A percentile compares a stretch with the other conserved stretches of the same genome.
These are phyloP conservation scores for Leishmania tropica DNA, from an alignment of 208 protist genomes.

Conservation along the genomic window DNA sequence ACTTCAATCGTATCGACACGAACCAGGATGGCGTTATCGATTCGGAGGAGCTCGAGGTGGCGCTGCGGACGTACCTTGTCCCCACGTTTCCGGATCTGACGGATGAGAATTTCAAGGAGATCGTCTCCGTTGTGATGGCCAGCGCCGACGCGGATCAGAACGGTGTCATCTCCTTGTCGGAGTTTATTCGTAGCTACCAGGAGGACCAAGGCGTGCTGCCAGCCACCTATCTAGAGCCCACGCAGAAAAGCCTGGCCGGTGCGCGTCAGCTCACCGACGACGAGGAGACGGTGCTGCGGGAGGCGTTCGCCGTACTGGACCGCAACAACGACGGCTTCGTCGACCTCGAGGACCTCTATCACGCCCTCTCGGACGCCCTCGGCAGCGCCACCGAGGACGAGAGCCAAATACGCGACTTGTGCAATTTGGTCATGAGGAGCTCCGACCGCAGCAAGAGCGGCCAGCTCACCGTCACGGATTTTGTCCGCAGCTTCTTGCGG, in stretches of 20 bases:
- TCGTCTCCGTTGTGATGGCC: constrained; percentile 73
- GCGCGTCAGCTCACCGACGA: constrained; percentile 60
- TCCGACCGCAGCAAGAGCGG: constrained; percentile 54
- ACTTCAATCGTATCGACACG: constrained; percentile 69
- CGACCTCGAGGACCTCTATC: constrained; percentile 65
- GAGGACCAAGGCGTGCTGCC: constrained; percentile 87
- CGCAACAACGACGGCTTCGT: constrained; percentile 80
- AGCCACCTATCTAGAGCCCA: constrained; percentile 66
- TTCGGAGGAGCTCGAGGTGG: constrained; percentile 60
- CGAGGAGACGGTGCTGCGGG: constrained; percentile 59
- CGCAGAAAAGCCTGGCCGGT: background rate
- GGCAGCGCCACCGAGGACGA: constrained; percentile 41
- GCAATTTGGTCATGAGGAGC: constrained; percentile 80
- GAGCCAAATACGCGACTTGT: constrained; percentile 72
- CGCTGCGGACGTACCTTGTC: constrained; percentile 54
- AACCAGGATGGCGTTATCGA: constrained; percentile 79
- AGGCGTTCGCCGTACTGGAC: constrained; percentile 79
- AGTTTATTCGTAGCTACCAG: constrained; percentile 90
- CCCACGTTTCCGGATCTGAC: constrained; percentile 67
- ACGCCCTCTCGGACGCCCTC: constrained; percentile 66
- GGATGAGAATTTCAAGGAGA: constrained; percentile 67
- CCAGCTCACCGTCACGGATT: constrained; percentile 58
- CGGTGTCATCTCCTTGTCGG: constrained; percentile 70
- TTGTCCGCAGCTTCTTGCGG: constrained; percentile 62
- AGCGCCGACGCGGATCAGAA: constrained; percentile 74